phyloP scores from a whole-genome alignment of 805 yeast genomes.

The Groenewaldozyma salmanticensis region DNA sequence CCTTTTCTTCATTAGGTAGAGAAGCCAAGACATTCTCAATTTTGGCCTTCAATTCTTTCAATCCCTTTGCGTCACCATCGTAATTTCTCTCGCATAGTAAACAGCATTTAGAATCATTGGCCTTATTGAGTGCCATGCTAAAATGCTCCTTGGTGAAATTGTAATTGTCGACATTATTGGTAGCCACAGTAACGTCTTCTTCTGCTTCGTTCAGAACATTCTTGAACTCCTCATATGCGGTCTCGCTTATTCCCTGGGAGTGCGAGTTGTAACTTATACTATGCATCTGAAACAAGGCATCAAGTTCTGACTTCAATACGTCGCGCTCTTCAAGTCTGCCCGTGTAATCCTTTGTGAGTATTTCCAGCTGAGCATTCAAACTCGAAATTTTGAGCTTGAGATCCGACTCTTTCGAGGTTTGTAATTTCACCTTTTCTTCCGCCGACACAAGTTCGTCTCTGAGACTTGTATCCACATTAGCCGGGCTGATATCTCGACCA shows the following conservation, averaged over 20 bases:
- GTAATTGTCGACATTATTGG: constrained; percentile 57
- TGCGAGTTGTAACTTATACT: constrained; percentile 38
- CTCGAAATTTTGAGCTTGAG: constrained; percentile 11
- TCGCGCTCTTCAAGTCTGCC: constrained; percentile 4
- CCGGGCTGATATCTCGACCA: constrained; percentile 15
- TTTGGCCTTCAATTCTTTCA: constrained; percentile 11
- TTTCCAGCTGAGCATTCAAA: constrained; percentile 13
- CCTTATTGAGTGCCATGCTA: constrained; percentile 54
- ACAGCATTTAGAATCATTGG: constrained; percentile 49
- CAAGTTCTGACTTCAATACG: constrained; percentile 6
- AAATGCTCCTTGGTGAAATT: constrained; percentile 65
- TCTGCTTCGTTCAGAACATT: constrained; percentile 46
- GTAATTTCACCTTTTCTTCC: background rate
- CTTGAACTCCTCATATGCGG: constrained; percentile 38
- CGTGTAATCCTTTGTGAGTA: constrained; percentile 13
- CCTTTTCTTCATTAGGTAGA: constrained; percentile 25
- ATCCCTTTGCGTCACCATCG: constrained; percentile 28
- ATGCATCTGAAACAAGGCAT: constrained; percentile 28
- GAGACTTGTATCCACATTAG: constrained; percentile 9
- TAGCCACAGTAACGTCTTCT: constrained; percentile 45
- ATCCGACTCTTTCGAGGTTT: constrained; percentile 11
- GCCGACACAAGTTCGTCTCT: background rate
- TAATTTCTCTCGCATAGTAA: constrained; percentile 64
- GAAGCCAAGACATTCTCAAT: constrained; percentile 26
- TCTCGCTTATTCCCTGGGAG: background rate